A percentile compares a stretch with the other conserved stretches of the same genome.
phyloP scores from a whole-genome alignment of 352 stramenopile genomes.

The Phytopythium chamaehyphon region DNA sequence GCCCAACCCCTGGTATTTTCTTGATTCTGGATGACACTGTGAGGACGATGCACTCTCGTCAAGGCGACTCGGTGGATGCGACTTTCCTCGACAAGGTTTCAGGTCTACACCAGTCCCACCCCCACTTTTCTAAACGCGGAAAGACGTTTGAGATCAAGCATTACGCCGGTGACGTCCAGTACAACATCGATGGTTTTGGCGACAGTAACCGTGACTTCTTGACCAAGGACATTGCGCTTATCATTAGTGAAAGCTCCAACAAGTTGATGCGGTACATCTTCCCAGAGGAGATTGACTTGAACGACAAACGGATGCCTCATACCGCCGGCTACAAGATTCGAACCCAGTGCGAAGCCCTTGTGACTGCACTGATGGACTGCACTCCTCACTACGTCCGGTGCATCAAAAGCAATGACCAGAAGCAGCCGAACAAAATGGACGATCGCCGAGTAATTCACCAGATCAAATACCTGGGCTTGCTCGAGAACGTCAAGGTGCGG shows the following conservation, averaged over 20 bases:
- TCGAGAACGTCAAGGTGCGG: conserved; percentile 88
- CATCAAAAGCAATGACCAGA: conserved; percentile 91
- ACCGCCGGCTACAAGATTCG: conserved; percentile 82
- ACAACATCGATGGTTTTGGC: conserved; percentile 78
- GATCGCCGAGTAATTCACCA: conserved; percentile 83
- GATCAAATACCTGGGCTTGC: conserved; percentile 84
- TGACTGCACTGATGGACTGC: conserved; percentile 86
- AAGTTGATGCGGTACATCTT: conserved; percentile 87
- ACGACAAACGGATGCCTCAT: conserved; percentile 76
- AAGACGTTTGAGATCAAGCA: conserved; percentile 84
- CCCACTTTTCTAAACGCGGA: conserved; percentile 82
- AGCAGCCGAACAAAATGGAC: conserved; percentile 81
- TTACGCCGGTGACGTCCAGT: conserved; percentile 85
- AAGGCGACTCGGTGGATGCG: conserved; percentile 72
- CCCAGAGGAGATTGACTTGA: conserved; percentile 74
- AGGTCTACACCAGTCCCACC: conserved; percentile 53
- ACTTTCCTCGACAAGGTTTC: conserved; percentile 83
- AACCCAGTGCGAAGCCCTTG: conserved; percentile 85
- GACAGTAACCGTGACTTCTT: conserved; percentile 82
- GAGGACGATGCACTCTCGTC: conserved; percentile 85
- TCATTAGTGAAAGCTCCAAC: conserved; percentile 80
- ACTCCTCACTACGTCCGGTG: conserved; percentile 90
- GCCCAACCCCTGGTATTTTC: conserved; percentile 73
- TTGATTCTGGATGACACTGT: conserved; percentile 82
- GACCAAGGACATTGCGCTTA: conserved; percentile 77